A percentile compares a stretch with the other conserved stretches of the same genome.
These are phyloP conservation scores for Domatiomyces globalis DNA, from an alignment of 2,329 filamentous ascomycete species.

Conservation along the genomic window DNA sequence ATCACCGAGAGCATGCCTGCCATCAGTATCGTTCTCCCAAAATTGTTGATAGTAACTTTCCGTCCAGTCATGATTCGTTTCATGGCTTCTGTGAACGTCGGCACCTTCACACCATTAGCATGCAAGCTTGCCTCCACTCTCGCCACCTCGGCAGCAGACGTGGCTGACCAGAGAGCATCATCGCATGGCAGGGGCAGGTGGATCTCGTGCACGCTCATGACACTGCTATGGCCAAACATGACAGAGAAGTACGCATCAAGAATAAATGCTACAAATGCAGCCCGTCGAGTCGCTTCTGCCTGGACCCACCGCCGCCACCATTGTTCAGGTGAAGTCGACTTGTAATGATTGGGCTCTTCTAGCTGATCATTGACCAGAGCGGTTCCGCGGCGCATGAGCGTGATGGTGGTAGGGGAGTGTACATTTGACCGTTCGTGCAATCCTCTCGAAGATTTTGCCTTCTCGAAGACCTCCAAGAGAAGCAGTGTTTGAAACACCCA, in stretches of 20 bases:
- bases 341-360: slow-evolving; percentile 62
- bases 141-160: slow-evolving; percentile 71
- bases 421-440: slow-evolving; percentile 90
- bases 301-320: slow-evolving; percentile 96
- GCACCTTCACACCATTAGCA: slow-evolving; percentile 67
- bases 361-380: slow-evolving; percentile 79
- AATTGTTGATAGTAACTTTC: slow-evolving; percentile 76
- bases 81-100: slow-evolving; percentile 78
- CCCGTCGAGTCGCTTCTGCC: slow-evolving; percentile 75
- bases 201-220: slow-evolving; percentile 95
- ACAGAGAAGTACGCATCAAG: slow-evolving; percentile 91
- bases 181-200: slow-evolving; percentile 82
- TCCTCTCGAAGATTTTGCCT: slow-evolving; percentile 85
- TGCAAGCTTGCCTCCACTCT: slow-evolving; percentile 67
- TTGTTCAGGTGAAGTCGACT: slow-evolving; percentile 62
- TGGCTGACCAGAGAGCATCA: slow-evolving; percentile 80
- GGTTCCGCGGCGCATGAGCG: slow-evolving; percentile 81
- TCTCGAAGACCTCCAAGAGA: slow-evolving; percentile 82
- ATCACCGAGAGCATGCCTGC: slow-evolving; percentile 81
- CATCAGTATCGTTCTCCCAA: slow-evolving; percentile 87
- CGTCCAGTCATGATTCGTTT: slow-evolving; percentile 79
- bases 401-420: slow-evolving; percentile 86
- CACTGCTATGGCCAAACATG: slow-evolving; percentile 93
- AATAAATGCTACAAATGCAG: slow-evolving; percentile 85
- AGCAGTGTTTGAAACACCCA: slow-evolving; percentile 91